phyloP scores from a whole-genome alignment of 2,329 filamentous ascomycete genomes.

The Colletotrichum orchidophilum region DNA sequence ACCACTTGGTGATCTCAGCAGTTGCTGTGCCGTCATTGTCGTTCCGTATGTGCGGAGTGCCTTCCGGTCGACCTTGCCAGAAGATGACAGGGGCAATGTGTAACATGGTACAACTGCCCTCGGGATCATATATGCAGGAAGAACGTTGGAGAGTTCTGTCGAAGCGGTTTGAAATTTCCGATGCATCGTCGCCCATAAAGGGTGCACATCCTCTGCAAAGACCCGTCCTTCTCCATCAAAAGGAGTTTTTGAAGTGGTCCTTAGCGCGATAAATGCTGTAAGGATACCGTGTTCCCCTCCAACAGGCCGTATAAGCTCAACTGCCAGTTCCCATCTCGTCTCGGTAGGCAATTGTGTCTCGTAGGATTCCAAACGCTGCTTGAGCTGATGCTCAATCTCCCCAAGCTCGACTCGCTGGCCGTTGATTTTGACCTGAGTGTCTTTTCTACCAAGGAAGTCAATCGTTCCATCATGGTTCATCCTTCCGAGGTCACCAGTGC shows the following conservation, averaged over 20 bases:
- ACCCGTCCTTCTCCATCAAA: too few species aligned
- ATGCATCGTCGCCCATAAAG: background rate
- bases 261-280: background rate
- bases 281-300: background rate
- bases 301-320: background rate
- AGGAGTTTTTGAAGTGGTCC: fast-evolving
- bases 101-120: conserved; percentile 1
- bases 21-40: background rate
- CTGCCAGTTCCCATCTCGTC: background rate
- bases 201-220: background rate
- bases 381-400: conserved; percentile 36
- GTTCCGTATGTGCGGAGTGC: background rate
- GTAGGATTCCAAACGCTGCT: background rate
- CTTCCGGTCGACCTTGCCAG: conserved; percentile 26
- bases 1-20: background rate
- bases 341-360: background rate
- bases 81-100: conserved; percentile 1
- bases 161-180: background rate
- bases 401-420: conserved; percentile 35
- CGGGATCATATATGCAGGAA: conserved; percentile 32
- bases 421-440: conserved; percentile 34
- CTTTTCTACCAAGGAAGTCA: conserved; percentile 31
- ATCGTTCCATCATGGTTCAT: conserved; percentile 30
- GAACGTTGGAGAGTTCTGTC: background rate
- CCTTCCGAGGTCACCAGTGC: conserved; percentile 20